phyloP scores from a whole-genome alignment of 2,329 filamentous ascomycete genomes.

The Lecanosticta acicola region DNA sequence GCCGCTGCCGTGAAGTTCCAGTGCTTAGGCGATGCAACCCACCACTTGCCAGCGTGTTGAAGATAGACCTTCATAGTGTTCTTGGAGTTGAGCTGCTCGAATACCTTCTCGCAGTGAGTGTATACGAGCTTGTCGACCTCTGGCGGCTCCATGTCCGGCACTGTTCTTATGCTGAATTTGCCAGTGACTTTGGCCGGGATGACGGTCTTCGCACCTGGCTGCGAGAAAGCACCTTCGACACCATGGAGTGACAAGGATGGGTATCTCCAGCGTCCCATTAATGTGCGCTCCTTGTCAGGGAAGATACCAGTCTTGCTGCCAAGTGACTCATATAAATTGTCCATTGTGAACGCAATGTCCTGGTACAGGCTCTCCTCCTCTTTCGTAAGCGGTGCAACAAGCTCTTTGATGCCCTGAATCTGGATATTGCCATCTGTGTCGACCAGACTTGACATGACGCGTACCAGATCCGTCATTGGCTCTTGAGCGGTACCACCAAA shows the following conservation, averaged over 20 bases:
- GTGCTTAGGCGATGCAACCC: conserved; percentile 94
- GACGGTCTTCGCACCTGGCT: conserved; percentile 92
- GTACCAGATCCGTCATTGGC: conserved; percentile 93
- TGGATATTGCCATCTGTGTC: conserved; percentile 87
- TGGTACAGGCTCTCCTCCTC: conserved; percentile 87
- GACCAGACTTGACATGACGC: conserved; percentile 75
- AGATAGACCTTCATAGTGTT: conserved; percentile 78
- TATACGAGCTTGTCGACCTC: conserved; percentile 80
- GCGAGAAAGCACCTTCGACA: conserved; percentile 88
- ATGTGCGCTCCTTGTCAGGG: conserved; percentile 79
- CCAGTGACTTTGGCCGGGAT: conserved; percentile 96
- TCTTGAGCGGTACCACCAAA: conserved; percentile 96
- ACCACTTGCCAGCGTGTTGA: conserved; percentile 93
- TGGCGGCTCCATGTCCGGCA: conserved; percentile 93
- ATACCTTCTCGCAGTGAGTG: conserved; percentile 76
- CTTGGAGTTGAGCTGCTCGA: conserved; percentile 83
- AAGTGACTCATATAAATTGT: conserved; percentile 85
- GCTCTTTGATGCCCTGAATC: conserved; percentile 88
- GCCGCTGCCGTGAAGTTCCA: conserved; percentile 96
- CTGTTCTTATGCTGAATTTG: conserved; percentile 97
- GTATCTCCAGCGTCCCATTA: conserved; percentile 95
- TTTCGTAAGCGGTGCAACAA: conserved; percentile 80
- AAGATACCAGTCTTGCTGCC: conserved; percentile 84
- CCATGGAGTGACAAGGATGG: conserved; percentile 93
- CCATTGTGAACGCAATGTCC: conserved; percentile 90